Percentiles rank a stretch among this genome's conserved stretches.
These are phyloP conservation scores for Groenewaldozyma salmanticensis DNA, from an alignment of 805 yeast genomes.

Conservation along the genomic window DNA sequence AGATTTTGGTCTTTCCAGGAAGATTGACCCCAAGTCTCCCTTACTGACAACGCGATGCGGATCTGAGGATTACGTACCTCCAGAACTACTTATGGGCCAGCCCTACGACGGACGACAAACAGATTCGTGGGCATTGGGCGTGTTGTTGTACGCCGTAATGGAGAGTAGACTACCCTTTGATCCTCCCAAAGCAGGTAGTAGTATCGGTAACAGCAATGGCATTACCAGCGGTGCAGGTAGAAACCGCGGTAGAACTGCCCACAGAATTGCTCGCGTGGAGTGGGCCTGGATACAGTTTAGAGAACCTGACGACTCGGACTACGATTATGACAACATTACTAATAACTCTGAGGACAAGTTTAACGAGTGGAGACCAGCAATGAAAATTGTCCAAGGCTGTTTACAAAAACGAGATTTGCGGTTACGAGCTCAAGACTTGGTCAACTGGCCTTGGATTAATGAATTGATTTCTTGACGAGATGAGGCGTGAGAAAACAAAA, in stretches of 20 bases:
- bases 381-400: slow-evolving; percentile 39
- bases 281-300: slow-evolving; percentile 72
- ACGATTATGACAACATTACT: slow-evolving; percentile 1
- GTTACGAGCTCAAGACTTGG: slow-evolving; percentile 19
- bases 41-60: slow-evolving; percentile 85
- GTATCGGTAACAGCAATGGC: too few species aligned
- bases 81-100: slow-evolving; percentile 83
- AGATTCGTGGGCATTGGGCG: slow-evolving; percentile 95
- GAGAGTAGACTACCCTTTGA: slow-evolving; percentile 92
- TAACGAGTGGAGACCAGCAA: slow-evolving; percentile 43
- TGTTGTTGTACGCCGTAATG: slow-evolving; percentile 69
- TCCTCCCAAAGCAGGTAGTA: slow-evolving; percentile 52
- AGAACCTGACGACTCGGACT: slow-evolving; percentile 21
- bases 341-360: slow-evolving; percentile 3
- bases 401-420: slow-evolving; percentile 42
- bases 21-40: slow-evolving; percentile 50
- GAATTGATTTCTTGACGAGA: too few species aligned
- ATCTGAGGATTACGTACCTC: slow-evolving; percentile 92
- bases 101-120: slow-evolving; percentile 86
- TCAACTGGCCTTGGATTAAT: slow-evolving; percentile 14
- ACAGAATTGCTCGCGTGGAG: slow-evolving; percentile 82
- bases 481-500: too few species aligned
- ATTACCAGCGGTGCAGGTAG: slow-evolving; percentile 22
- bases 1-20: slow-evolving; percentile 83
- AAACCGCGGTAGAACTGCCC: slow-evolving; percentile 55